Evolutionary conservation across 768 basidiomycete species (phyloP), one percentile per base, ranked within the genome.

Genomic region (Amylocystis lapponica): DNA sequence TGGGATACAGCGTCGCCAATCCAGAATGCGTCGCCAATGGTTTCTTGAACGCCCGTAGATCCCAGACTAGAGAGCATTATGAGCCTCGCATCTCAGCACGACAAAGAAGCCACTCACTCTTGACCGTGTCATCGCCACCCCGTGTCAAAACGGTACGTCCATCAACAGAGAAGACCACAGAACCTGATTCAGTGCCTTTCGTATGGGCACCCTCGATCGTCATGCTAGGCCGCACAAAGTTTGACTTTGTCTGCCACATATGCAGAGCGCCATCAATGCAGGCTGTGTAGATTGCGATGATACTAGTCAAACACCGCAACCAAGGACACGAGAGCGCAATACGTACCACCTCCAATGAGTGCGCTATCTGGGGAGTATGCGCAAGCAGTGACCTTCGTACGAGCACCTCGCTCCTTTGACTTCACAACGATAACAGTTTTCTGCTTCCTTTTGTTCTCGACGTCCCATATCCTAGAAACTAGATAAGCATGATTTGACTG

Each of bases 391-490:
- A 99, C 83, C 62, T 92, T 93, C 5, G 96, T 97, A 51, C 94
- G 77, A 13, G 90, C 84, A 25, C 96, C 96, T 45, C 94, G 74
- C 52, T 97, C 93, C 59, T 94, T 97, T 8, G 88, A 92, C 67
- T 94, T 95, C 56, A 95, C 91, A 13, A 97, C 93, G 54, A 99
- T 95, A 32, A 96, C 92, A 0, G 82, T 76, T 68, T 93, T 97
- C 58, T 96, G 93, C 65, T 97, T 96, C 39, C 90, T 79, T 61
- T 83, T 89, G 57, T 92, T 83, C 59, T 91, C 86, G 26, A 82
- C 78, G 54, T 98, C 87, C 96, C 96, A 99, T 64, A 99, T 86
- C 47, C 93, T 94, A 47, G 19, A 29, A 31, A 21, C 20, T n/a
- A 19, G 33, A 20, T 6, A 19, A 17, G 23, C 20, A 36, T 5